Conservation (phyloP, 208 protist species). For the Naegleria gruberi region DNA sequence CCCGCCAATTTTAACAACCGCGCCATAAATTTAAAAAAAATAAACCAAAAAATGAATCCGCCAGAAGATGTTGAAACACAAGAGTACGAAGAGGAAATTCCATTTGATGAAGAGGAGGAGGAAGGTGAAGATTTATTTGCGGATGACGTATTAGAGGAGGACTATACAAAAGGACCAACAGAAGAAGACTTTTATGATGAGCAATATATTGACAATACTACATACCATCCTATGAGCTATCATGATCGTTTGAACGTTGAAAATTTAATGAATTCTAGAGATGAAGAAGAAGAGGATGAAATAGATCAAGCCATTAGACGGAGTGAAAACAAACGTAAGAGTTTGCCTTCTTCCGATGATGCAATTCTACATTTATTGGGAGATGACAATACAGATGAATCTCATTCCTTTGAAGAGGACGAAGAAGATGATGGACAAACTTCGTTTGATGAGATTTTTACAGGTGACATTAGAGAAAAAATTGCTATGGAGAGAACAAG, state of each 20-base stretch:
- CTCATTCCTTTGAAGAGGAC: not conserved
- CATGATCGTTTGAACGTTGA: not conserved
- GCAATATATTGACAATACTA: not conserved
- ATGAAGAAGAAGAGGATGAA: not conserved
- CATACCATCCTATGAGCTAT: too few relatives aligned
- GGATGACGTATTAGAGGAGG: not conserved
- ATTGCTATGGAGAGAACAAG: not conserved
- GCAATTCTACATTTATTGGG: not conserved
- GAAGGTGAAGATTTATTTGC: slow-evolving; percentile 22
- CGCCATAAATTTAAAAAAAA: too few relatives aligned
- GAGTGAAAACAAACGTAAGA: not conserved
- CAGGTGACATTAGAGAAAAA: not conserved
- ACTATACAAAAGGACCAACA: not conserved
- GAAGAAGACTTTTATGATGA: not conserved
- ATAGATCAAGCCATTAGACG: not conserved
- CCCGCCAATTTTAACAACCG: too few relatives aligned
- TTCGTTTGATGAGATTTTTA: not conserved
- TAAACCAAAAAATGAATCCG: too few relatives aligned
- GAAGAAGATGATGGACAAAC: not conserved
- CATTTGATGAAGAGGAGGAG: not conserved
- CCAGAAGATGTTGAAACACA: not conserved
- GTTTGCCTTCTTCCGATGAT: not conserved
- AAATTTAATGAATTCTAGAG: not conserved
- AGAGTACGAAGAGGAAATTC: not conserved
- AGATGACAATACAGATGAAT: not conserved